These are phyloP conservation scores for Gentiana dahurica DNA, from an alignment of 257 asterid species.

Conservation along the genomic window DNA sequence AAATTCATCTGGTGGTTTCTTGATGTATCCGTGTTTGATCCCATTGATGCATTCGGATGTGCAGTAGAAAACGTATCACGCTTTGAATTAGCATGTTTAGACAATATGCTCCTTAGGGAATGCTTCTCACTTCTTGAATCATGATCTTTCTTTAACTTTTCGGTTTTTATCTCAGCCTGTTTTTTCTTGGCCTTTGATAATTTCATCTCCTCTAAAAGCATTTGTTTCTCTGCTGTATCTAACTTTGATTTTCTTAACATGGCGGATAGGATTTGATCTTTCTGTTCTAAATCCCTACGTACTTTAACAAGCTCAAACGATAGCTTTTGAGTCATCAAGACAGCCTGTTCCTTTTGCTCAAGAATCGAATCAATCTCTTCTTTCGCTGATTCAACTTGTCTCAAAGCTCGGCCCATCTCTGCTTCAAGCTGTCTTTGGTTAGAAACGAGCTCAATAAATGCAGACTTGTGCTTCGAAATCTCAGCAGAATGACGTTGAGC, in stretches of 20 bases:
- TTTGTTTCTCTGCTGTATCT: constrained; percentile 60
- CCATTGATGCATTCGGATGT: constrained; percentile 12
- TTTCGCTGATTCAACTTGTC: constrained; percentile 68
- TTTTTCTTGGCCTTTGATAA: constrained; percentile 46
- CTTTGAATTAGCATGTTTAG: constrained; percentile 30
- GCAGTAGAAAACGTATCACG: constrained; percentile 26
- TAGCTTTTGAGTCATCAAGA: constrained; percentile 48
- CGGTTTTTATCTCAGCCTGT: constrained; percentile 48
- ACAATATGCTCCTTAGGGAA: constrained; percentile 52
- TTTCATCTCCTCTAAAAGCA: constrained; percentile 61
- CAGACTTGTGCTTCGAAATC: constrained; percentile 53
- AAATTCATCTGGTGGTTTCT: constrained; percentile 15
- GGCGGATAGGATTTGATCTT: constrained; percentile 80
- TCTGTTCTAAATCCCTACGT: constrained; percentile 63
- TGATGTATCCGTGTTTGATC: constrained; percentile 14
- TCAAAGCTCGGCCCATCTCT: constrained; percentile 66
- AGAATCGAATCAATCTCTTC: constrained; percentile 49
- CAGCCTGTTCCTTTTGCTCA: constrained; percentile 64
- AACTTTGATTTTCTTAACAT: constrained; percentile 73
- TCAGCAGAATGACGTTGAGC: constrained; percentile 53
- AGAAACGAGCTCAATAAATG: constrained; percentile 78
- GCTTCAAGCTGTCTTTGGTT: constrained; percentile 90
- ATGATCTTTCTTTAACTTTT: constrained; percentile 30
- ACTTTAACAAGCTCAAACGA: constrained; percentile 61
- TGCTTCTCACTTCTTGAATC: constrained; percentile 43